Percentiles rank a stretch among this genome's conserved stretches.
phyloP scores from a whole-genome alignment of 2,329 filamentous ascomycete genomes.

The Lizonia empirigonia region DNA sequence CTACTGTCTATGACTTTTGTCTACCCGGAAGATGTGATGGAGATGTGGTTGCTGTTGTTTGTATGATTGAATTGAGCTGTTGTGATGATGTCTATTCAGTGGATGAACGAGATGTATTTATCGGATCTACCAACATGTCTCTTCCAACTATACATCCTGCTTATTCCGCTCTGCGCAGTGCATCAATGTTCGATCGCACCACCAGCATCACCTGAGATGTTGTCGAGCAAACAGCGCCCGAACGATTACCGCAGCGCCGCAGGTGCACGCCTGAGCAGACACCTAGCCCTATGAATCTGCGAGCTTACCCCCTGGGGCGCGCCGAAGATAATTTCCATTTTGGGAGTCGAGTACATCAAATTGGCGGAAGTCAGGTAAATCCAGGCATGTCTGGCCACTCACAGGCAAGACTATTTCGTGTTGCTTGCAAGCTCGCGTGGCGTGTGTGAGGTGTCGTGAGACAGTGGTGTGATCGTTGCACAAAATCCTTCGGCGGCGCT shows the following conservation, averaged over 20 bases:
- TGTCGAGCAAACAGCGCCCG: too few species aligned
- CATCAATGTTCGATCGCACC: constrained; percentile 14
- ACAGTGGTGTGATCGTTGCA: constrained; percentile 34
- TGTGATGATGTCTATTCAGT: constrained; percentile 1
- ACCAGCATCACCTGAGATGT: constrained; percentile 28
- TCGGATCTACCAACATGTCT: background rate
- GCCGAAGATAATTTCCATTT: constrained; percentile 1
- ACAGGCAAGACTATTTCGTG: background rate
- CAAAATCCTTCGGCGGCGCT: constrained; percentile 4
- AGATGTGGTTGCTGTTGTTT: constrained; percentile 9
- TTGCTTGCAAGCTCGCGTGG: constrained; percentile 10
- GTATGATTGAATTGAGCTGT: constrained; percentile 3
- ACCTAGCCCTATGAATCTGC: constrained; percentile 12
- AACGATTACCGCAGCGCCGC: too few species aligned
- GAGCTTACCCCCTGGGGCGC: background rate
- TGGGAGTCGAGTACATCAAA: background rate
- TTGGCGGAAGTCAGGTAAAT: background rate
- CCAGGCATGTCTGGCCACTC: background rate
- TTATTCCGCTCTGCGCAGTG: background rate
- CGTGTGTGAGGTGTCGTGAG: constrained; percentile 18
- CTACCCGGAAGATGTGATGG: constrained; percentile 1
- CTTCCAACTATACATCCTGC: background rate
- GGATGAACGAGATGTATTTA: constrained; percentile 8
- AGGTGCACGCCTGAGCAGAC: background rate
- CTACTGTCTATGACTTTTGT: constrained; percentile 9